Conservation (phyloP, 306 rosid genomes). For the Pterocarpus macrocarpus region DNA sequence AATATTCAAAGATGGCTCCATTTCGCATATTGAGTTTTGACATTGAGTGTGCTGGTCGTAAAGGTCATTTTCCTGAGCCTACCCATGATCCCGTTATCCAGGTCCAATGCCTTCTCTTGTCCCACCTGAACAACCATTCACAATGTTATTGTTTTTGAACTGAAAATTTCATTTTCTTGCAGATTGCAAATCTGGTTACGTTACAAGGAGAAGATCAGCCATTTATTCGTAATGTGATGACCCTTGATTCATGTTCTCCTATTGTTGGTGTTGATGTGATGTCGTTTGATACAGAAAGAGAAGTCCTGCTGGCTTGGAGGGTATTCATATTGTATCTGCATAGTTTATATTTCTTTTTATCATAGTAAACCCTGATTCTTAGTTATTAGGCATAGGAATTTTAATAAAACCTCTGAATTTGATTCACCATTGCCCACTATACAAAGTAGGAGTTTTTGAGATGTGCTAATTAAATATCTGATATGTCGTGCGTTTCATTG, state of each 20-base stretch:
- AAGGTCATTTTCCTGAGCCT: conserved; percentile 98
- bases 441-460: background rate
- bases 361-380: background rate
- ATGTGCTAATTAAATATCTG: conserved; percentile 15
- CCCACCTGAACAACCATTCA: conserved; percentile 1
- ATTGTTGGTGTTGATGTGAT: conserved; percentile 96
- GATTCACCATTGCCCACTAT: background rate
- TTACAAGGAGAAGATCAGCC: conserved; percentile 92
- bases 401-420: conserved; percentile 12
- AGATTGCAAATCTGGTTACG: conserved; percentile 96
- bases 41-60: conserved; percentile 99
- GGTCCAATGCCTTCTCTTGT: conserved; percentile 58
- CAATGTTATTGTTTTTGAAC: conserved; percentile 29
- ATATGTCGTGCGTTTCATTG: conserved; percentile 3
- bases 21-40: conserved; percentile 98
- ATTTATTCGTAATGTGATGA: conserved; percentile 86
- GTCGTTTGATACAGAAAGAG: conserved; percentile 87
- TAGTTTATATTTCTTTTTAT: conserved; percentile 28
- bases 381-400: conserved; percentile 17
- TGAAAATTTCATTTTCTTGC: conserved; percentile 47
- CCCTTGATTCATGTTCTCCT: conserved; percentile 92
- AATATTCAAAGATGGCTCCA: conserved; percentile 97
- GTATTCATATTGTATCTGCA: conserved; percentile 55
- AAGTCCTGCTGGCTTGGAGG: conserved; percentile 98
- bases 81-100: conserved; percentile 96